Percentiles rank a stretch among this genome's conserved stretches.
Evolutionary conservation across 83 land plant genomes (phyloP).

Genomic region (Picea mariana): DNA sequence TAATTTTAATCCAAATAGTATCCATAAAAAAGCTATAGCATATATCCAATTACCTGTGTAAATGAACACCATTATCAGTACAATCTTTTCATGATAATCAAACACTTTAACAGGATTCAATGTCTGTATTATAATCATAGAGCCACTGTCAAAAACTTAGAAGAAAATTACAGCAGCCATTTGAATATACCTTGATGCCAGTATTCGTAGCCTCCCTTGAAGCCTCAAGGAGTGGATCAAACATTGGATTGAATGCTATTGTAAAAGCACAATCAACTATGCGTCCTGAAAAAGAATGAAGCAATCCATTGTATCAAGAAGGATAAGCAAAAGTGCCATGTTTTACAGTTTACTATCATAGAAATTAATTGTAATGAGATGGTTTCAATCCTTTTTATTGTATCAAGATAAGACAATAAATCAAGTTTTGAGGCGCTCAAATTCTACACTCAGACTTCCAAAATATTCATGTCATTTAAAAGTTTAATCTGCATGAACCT

Average conservation of each 20-base stretch:
- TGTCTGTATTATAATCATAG: not conserved
- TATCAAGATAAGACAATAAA: not conserved
- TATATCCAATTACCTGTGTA: not conserved
- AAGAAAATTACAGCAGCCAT: not conserved
- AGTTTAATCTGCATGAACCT: slow-evolving; percentile 45
- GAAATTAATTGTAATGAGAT: not conserved
- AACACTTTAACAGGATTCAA: not conserved
- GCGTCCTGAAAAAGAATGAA: slow-evolving; percentile 57
- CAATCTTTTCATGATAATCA: not conserved
- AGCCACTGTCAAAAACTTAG: not conserved
- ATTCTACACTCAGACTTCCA: not conserved
- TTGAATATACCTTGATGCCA: slow-evolving; percentile 77
- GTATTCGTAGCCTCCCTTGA: slow-evolving; percentile 95
- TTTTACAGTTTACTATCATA: not conserved
- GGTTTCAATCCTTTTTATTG: not conserved
- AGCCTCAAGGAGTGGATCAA: slow-evolving; percentile 91
- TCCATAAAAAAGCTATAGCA: not conserved
- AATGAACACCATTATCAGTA: not conserved
- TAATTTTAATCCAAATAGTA: not conserved
- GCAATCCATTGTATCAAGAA: slow-evolving; percentile 8
- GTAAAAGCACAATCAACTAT: slow-evolving; percentile 99
- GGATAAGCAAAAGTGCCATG: not conserved
- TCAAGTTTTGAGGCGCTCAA: not conserved
- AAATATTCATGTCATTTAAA: not conserved
- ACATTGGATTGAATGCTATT: slow-evolving; percentile 97